Evolutionary conservation across 2,329 filamentous ascomycete genomes (phyloP).

Genomic region (Monosporascus sp.): DNA sequence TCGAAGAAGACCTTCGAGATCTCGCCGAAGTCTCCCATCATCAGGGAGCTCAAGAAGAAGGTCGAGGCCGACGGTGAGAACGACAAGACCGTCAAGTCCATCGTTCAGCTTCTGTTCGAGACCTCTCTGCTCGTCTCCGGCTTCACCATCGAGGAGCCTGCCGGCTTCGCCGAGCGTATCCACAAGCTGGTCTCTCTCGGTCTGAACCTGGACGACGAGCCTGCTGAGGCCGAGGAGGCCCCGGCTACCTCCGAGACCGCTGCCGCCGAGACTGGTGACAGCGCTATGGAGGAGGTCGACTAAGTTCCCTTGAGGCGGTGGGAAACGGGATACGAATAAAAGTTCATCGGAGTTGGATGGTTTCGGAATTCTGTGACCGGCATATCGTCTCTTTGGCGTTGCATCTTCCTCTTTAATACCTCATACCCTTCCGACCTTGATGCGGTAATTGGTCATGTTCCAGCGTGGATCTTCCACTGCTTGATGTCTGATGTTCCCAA

Average conservation of each 20-base stretch:
- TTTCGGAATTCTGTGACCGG: slow-evolving; percentile 31
- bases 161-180: slow-evolving; percentile 96
- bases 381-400: slow-evolving; percentile 22
- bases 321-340: slow-evolving; percentile 32
- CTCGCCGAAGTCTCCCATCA: slow-evolving; percentile 95
- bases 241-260: slow-evolving; percentile 52
- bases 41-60: slow-evolving; percentile 99
- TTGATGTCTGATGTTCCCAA: slow-evolving; percentile 11
- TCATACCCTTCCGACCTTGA: slow-evolving; percentile 24
- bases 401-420: slow-evolving; percentile 25
- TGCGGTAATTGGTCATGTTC: slow-evolving; percentile 6
- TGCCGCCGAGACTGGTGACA: slow-evolving; percentile 70
- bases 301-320: slow-evolving; percentile 45
- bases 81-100: slow-evolving; percentile 98
- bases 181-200: slow-evolving; percentile 99
- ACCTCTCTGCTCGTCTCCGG: slow-evolving; percentile 97
- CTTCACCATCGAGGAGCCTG: slow-evolving; percentile 99
- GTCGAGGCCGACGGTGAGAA: slow-evolving; percentile 96
- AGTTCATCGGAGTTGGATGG: slow-evolving; percentile 37
- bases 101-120: slow-evolving; percentile 97
- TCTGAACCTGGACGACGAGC: slow-evolving; percentile 93
- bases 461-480: slow-evolving; percentile 6
- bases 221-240: slow-evolving; percentile 59
- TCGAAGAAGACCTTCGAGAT: slow-evolving; percentile 99
- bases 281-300: slow-evolving; percentile 99